phyloP scores from a whole-genome alignment of 139 green algal species.

The Edaphochlamys debaryana region DNA sequence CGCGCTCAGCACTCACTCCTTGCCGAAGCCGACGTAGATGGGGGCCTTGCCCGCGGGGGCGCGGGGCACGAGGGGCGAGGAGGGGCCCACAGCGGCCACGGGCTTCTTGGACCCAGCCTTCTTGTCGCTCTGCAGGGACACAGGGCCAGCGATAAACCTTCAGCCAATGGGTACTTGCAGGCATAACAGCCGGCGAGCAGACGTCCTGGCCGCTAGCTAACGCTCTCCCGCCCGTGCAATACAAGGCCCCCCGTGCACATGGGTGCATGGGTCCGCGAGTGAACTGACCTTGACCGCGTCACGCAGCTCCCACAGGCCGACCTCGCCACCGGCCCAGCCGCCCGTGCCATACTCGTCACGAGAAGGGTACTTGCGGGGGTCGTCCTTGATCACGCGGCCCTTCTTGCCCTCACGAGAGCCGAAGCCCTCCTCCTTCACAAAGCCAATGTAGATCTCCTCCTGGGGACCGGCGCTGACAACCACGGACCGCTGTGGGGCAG shows the following conservation, averaged over 20 bases:
- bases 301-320: slow-evolving; percentile 64
- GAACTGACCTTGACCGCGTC: slow-evolving; percentile 58
- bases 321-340: slow-evolving; percentile 76
- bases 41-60: slow-evolving; percentile 42
- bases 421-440: slow-evolving; percentile 51
- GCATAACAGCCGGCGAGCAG: too few species aligned
- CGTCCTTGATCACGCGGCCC: slow-evolving; percentile 74
- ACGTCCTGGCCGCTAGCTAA: too few species aligned
- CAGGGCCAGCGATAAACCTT: too few species aligned
- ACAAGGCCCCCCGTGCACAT: too few species aligned
- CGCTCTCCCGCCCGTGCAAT: too few species aligned
- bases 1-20: slow-evolving; percentile 61
- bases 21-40: slow-evolving; percentile 68
- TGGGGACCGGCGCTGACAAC: neutral
- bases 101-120: slow-evolving; percentile 22
- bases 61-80: neutral
- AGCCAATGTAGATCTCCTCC: slow-evolving; percentile 71
- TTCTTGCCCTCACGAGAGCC: slow-evolving; percentile 52
- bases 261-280: too few species aligned
- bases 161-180: too few species aligned
- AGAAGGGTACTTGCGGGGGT: slow-evolving; percentile 70
- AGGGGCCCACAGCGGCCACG: neutral
- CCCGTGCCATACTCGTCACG: slow-evolving; percentile 46
- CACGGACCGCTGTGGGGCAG: too few species aligned
- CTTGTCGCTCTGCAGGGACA: neutral